Base-by-base conservation (phyloP, 768 basidiomycete genomes). In the Mycena vulgaris region DNA sequence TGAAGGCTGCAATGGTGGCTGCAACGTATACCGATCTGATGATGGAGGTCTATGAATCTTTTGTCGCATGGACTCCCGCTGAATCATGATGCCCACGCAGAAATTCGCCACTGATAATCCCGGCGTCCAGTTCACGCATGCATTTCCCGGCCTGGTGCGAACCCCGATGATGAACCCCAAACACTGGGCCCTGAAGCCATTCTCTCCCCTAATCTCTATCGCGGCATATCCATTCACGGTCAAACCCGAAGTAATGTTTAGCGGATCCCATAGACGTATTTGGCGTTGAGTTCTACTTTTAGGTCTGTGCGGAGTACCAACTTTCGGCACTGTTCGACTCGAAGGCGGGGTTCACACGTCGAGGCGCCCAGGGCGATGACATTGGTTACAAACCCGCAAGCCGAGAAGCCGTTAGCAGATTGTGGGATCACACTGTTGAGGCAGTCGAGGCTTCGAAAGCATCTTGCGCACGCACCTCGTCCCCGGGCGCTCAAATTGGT, bases 21-120 rank as follows among this genome's bases (percentile, higher is more conserved):
- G 69, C 75, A 3, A 78, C 80, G 0, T 83, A 83, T 68, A 83
- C 78, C 60, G 82, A 84, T 74, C 63, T 80, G 25, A 80, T 79
- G 79, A 69, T 83, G 52, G 73, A 82, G 78, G 83, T 83, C 39
- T 10, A 60, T 45, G 16, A 2, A 48, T 48, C 16, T 40, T 30
- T 7, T 31, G 4, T 37, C 35, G 13, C 21, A 8, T 13, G 30
- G 52, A 25, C 33, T 30, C 6, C 33, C 33, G 19, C 31, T 55
- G 25, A 39, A 56, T 56, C 19, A 21, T 35, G 33, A 56, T 39
- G 23, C 27, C 31, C 55, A 27, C 10, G 16, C 57, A 84, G 83
- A 75, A 76, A 63, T 81, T 83, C 55, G 74, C 83, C 1, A 66
- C 77, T 4, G 76, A 75, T 23, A 73, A 83, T 49, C 82, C 81